phyloP scores from a whole-genome alignment of 352 stramenopile genomes.

The Pythium folliculosum region DNA sequence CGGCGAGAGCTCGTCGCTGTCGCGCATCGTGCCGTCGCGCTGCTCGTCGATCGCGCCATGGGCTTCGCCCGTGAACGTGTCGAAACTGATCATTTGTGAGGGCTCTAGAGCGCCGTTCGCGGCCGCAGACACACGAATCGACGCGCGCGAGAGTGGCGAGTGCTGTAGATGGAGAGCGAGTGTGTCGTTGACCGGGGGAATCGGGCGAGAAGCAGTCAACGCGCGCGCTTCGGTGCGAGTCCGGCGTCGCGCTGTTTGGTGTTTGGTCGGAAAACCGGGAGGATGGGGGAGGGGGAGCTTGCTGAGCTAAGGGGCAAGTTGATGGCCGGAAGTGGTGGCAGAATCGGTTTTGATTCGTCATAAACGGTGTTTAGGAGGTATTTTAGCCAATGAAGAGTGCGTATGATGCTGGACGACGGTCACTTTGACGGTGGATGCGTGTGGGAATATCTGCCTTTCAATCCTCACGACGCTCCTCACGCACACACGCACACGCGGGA shows the following conservation, averaged over 20 bases:
- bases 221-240: neutral
- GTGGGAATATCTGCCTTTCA: neutral
- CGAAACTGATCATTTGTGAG: constrained; percentile 74
- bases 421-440: neutral
- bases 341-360: neutral
- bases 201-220: neutral
- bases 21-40: constrained; percentile 29
- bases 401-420: neutral
- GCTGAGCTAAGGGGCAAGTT: neutral
- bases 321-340: neutral
- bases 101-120: neutral
- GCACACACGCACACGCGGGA: neutral
- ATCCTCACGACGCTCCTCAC: neutral
- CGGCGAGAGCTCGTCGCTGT: neutral
- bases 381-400: neutral
- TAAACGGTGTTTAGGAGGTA: neutral
- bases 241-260: neutral
- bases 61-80: constrained; percentile 58
- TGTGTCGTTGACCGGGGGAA: neutral
- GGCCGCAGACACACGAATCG: neutral
- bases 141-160: neutral
- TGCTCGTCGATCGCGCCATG: constrained; percentile 40
- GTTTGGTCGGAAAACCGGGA: neutral
- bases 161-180: neutral
- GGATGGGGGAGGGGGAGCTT: neutral